These are phyloP conservation scores for Berkeleyomyces basicola DNA, from an alignment of 2,329 filamentous ascomycete species.

Conservation along the genomic window DNA sequence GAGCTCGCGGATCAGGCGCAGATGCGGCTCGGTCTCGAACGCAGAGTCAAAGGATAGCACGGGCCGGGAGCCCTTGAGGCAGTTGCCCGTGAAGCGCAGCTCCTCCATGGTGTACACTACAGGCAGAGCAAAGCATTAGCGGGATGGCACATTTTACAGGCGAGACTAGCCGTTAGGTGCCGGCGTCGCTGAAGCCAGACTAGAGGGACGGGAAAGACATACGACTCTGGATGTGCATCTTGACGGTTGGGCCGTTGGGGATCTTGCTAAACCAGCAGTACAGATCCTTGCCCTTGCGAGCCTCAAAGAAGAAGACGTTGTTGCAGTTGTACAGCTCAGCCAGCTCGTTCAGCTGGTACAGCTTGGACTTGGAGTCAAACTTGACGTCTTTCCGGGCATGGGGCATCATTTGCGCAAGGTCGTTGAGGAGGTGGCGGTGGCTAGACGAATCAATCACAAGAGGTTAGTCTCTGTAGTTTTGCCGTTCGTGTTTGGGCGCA, in stretches of 20 bases:
- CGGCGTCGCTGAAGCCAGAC: not conserved
- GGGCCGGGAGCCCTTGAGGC: conserved; percentile 80
- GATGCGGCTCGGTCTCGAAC: conserved; percentile 69
- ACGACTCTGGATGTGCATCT: conserved; percentile 66
- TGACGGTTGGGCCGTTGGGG: conserved; percentile 48
- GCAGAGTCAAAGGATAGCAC: conserved; percentile 79
- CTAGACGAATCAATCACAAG: conserved; percentile 27
- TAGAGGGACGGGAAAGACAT: conserved; percentile 18
- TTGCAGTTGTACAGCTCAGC: conserved; percentile 78
- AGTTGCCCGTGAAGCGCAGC: conserved; percentile 92
- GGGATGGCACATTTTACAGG: not conserved
- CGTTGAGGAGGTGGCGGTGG: conserved; percentile 83
- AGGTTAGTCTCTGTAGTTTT: not conserved
- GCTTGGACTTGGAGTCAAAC: conserved; percentile 87
- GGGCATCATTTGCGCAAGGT: conserved; percentile 74
- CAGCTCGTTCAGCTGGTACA: conserved; percentile 63
- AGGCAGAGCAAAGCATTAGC: not conserved
- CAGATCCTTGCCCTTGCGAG: conserved; percentile 81
- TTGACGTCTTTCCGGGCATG: conserved; percentile 92
- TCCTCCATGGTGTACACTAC: conserved; percentile 90
- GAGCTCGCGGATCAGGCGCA: conserved; percentile 73
- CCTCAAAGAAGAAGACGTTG: conserved; percentile 89
- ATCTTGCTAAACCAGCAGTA: conserved; percentile 89
- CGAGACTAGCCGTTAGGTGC: not conserved
- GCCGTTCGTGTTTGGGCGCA: not conserved